Percentiles rank a stretch among this genome's conserved stretches.
Conservation (phyloP, 208 protist genomes). For the Balamuthia mandrillaris region DNA sequence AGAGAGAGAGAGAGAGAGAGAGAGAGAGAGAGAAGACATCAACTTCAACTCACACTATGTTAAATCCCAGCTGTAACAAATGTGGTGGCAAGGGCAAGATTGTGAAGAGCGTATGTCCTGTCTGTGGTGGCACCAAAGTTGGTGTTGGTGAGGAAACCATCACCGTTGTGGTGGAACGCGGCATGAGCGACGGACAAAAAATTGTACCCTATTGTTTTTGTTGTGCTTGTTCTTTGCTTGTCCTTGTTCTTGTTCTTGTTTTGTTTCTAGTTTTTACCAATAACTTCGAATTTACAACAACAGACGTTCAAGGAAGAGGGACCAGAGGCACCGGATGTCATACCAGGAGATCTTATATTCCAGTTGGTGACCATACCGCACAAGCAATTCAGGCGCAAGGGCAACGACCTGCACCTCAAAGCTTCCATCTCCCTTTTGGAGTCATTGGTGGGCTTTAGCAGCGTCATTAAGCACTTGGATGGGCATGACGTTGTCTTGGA, state of each 20-base stretch:
- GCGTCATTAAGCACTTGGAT: constrained; percentile 80
- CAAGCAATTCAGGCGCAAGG: constrained; percentile 75
- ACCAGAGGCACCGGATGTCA: constrained; percentile 50
- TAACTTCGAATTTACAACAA: background rate
- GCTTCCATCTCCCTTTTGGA: constrained; percentile 79
- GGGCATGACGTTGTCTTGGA: constrained; percentile 68
- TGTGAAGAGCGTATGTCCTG: constrained; percentile 73
- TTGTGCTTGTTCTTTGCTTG: too few species aligned
- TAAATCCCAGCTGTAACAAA: constrained; percentile 74
- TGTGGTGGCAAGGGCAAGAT: constrained; percentile 81
- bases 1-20: too few species aligned
- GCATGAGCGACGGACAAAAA: constrained; percentile 49
- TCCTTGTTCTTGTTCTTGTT: too few species aligned
- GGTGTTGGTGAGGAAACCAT: constrained; percentile 53
- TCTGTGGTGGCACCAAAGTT: constrained; percentile 78
- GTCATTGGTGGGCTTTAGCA: constrained; percentile 83
- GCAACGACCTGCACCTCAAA: constrained; percentile 78
- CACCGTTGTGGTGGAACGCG: constrained; percentile 49
- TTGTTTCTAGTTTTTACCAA: too few species aligned
- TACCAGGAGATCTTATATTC: constrained; percentile 64
- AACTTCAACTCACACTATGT: too few species aligned
- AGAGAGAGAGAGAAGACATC: too few species aligned
- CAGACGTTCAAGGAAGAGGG: constrained; percentile 37
- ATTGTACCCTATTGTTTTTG: background rate
- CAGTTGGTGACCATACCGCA: constrained; percentile 47